A percentile compares a stretch with the other conserved stretches of the same genome.
These are phyloP conservation scores for Pleurotus giganteus DNA, from an alignment of 768 basidiomycete species.

Conservation along the genomic window DNA sequence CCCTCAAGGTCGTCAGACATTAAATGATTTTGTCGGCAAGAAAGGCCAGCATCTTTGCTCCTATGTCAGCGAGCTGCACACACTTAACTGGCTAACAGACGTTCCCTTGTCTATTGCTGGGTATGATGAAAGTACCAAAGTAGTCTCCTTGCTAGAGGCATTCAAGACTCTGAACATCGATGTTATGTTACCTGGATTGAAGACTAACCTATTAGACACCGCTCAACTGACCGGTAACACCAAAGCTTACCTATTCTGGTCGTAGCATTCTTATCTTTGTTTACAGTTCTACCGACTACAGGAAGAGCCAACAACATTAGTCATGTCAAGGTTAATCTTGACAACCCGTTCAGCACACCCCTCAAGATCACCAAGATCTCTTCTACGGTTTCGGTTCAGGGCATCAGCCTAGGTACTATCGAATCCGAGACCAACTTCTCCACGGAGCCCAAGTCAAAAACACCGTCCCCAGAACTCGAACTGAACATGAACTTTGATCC, in stretches of 20 bases:
- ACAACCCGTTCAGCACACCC: slow-evolving; percentile 65
- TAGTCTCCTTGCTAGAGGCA: slow-evolving; percentile 57
- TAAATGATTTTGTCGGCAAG: slow-evolving; percentile 66
- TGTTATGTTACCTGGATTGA: slow-evolving; percentile 58
- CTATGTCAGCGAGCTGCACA: not conserved
- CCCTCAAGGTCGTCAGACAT: slow-evolving; percentile 56
- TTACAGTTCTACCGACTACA: slow-evolving; percentile 60
- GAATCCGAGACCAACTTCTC: slow-evolving; percentile 48
- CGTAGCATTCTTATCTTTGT: not conserved
- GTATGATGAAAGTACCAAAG: slow-evolving; percentile 55
- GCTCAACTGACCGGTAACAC: slow-evolving; percentile 52
- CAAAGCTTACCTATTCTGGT: not conserved
- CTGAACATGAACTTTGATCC: slow-evolving; percentile 71
- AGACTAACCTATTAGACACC: slow-evolving; percentile 50
- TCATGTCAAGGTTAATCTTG: slow-evolving; percentile 59
- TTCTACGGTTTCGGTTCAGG: slow-evolving; percentile 61
- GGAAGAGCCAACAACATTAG: slow-evolving; percentile 61
- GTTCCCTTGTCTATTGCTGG: slow-evolving; percentile 57
- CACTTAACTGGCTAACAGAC: slow-evolving; percentile 32
- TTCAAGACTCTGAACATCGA: slow-evolving; percentile 58
- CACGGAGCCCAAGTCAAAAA: slow-evolving; percentile 50
- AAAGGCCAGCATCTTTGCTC: slow-evolving; percentile 34
- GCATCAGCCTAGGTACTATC: slow-evolving; percentile 63
- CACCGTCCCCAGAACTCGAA: slow-evolving; percentile 54
- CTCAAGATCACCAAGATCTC: slow-evolving; percentile 56